These are phyloP conservation scores for Triticum turgidum DNA, from an alignment of 176 grass and related monocot species.

Conservation along the genomic window DNA sequence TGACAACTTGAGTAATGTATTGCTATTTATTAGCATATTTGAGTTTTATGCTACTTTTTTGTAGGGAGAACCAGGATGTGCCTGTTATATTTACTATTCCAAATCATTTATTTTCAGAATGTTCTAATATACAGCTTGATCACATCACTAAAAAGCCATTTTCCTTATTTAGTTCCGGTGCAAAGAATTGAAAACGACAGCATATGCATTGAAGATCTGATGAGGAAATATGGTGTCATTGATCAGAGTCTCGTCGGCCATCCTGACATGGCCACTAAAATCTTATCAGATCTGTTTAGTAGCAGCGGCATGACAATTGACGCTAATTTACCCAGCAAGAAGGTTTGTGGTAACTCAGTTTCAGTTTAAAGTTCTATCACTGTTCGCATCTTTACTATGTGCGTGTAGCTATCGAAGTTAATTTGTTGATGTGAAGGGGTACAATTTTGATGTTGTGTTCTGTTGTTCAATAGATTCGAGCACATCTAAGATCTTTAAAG, in stretches of 20 bases:
- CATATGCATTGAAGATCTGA: constrained; percentile 83
- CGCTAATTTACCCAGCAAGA: constrained; percentile 54
- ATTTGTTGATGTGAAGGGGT: constrained; percentile 20
- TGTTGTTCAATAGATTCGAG: constrained; percentile 57
- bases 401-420: constrained; percentile 14
- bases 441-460: constrained; percentile 1
- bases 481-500: constrained; percentile 62
- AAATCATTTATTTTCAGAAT: constrained; percentile 18
- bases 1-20: not conserved
- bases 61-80: not conserved
- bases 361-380: not conserved
- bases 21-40: not conserved
- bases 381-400: constrained; percentile 18
- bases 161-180: constrained; percentile 51
- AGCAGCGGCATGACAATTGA: constrained; percentile 32
- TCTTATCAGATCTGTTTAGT: constrained; percentile 40
- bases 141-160: constrained; percentile 23
- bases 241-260: constrained; percentile 28
- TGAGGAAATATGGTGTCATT: constrained; percentile 56
- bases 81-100: not conserved
- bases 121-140: not conserved
- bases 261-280: constrained; percentile 39
- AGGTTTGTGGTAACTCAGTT: constrained; percentile 57
- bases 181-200: constrained; percentile 68
- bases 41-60: not conserved